phyloP scores from a whole-genome alignment of 1,284 basidiomycete species.

The Hymenochaete sp. region DNA sequence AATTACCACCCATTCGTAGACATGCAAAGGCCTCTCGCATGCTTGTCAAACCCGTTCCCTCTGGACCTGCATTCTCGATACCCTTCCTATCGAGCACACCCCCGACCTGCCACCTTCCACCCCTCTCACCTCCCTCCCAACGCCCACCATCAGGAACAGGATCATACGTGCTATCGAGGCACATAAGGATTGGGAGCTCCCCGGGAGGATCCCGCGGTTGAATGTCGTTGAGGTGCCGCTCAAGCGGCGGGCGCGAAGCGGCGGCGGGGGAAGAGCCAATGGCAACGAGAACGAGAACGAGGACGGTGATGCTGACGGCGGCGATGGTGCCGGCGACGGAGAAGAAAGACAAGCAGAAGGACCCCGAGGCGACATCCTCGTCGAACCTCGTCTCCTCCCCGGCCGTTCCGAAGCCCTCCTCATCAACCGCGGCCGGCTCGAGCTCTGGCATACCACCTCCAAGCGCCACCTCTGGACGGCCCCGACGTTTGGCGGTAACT shows the following conservation, averaged over 20 bases:
- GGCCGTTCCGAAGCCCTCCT: constrained; percentile 1
- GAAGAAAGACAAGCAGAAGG: too few species aligned
- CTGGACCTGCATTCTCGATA: background rate
- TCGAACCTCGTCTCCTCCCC: constrained; percentile 11
- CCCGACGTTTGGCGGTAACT: background rate
- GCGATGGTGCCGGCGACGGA: too few species aligned
- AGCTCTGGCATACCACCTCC: constrained; percentile 2
- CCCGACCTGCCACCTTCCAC: constrained; percentile 3
- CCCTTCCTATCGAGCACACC: constrained; percentile 3
- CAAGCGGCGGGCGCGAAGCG: too few species aligned
- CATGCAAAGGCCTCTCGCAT: constrained; percentile 2
- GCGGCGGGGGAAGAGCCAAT: too few species aligned
- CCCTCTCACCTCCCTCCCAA: background rate
- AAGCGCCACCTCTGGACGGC: constrained; percentile 4
- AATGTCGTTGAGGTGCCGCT: too few species aligned
- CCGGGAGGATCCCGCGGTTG: too few species aligned
- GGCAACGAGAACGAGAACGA: too few species aligned
- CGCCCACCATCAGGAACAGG: background rate
- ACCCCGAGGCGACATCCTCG: too few species aligned
- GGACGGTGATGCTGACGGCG: too few species aligned
- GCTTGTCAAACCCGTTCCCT: constrained; percentile 1
- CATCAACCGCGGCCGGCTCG: constrained; percentile 3
- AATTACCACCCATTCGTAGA: too few species aligned
- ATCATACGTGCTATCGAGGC: background rate
- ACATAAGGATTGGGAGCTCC: background rate